Percentiles rank a stretch among this genome's conserved stretches.
These are phyloP conservation scores for Arthrobotrys conoides DNA, from an alignment of 2,329 filamentous ascomycete species.

Conservation along the genomic window DNA sequence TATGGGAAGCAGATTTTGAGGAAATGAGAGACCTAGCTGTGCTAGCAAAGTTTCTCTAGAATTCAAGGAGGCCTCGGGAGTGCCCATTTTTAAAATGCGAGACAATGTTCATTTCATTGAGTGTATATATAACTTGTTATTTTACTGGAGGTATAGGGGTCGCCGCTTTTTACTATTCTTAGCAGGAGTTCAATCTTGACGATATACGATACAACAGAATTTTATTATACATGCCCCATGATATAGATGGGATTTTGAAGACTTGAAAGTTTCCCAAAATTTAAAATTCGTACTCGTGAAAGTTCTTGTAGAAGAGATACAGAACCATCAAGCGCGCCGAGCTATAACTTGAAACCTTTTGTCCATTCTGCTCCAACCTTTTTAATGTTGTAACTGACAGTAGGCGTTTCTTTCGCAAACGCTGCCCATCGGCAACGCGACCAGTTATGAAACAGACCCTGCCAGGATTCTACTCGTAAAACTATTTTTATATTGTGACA, in stretches of 20 bases:
- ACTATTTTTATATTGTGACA: not conserved
- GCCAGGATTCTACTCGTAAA: not conserved
- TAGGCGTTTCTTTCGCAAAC: not conserved
- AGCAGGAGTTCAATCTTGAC: not conserved
- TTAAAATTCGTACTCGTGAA: not conserved
- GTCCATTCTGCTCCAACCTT: not conserved
- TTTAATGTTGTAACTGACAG: too few relatives aligned
- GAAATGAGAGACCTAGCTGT: not conserved
- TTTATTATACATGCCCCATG: not conserved
- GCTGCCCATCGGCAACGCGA: not conserved
- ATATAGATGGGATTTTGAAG: not conserved
- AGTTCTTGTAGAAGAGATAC: not conserved
- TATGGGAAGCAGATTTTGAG: constrained; percentile 45
- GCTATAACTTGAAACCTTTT: not conserved
- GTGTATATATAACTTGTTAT: too few relatives aligned
- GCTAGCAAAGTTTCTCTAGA: too few relatives aligned
- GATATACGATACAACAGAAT: not conserved
- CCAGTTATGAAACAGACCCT: not conserved
- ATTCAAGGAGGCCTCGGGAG: too few relatives aligned
- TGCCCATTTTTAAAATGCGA: too few relatives aligned
- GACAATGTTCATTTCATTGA: too few relatives aligned
- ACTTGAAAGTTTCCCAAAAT: not conserved
- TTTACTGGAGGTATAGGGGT: too few relatives aligned
- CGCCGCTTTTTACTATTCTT: too few relatives aligned
- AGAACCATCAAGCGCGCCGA: not conserved